phyloP scores from a whole-genome alignment of 2,329 filamentous ascomycete genomes.

The Lasiodiplodia theobromae region DNA sequence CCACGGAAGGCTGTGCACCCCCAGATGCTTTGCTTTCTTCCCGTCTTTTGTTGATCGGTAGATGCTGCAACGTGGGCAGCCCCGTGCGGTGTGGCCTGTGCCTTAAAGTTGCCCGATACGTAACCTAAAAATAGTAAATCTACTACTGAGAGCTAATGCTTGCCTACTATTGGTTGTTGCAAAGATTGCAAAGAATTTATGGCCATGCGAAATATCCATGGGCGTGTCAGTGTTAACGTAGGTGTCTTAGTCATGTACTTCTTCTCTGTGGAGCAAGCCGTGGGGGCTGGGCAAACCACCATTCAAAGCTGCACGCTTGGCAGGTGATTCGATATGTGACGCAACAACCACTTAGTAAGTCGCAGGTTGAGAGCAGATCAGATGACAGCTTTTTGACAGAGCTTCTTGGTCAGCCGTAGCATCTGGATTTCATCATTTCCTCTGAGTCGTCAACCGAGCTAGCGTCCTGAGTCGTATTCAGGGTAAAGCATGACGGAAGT shows the following conservation, averaged over 20 bases:
- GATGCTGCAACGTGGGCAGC: not conserved
- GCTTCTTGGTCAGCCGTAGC: not conserved
- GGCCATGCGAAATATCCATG: not conserved
- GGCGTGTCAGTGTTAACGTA: not conserved
- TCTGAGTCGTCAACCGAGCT: not conserved
- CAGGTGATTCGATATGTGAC: not conserved
- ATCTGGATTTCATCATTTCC: not conserved
- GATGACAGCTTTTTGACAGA: not conserved
- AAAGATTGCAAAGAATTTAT: not conserved
- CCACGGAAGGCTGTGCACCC: slow-evolving; percentile 6
- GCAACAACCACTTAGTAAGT: not conserved
- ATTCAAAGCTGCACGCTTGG: not conserved
- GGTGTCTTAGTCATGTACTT: not conserved
- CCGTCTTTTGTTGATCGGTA: not conserved
- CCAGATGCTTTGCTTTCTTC: not conserved
- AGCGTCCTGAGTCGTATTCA: not conserved
- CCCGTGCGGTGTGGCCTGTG: slow-evolving; percentile 1
- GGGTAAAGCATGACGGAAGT: not conserved
- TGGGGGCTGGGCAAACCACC: not conserved
- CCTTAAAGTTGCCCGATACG: not conserved
- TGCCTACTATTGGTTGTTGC: not conserved
- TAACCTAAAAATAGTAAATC: not conserved
- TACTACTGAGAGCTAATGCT: not conserved
- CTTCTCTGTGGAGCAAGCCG: not conserved
- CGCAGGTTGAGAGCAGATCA: not conserved